Base-by-base conservation (phyloP, 306 rosid species). In the Medicago arabica region DNA sequence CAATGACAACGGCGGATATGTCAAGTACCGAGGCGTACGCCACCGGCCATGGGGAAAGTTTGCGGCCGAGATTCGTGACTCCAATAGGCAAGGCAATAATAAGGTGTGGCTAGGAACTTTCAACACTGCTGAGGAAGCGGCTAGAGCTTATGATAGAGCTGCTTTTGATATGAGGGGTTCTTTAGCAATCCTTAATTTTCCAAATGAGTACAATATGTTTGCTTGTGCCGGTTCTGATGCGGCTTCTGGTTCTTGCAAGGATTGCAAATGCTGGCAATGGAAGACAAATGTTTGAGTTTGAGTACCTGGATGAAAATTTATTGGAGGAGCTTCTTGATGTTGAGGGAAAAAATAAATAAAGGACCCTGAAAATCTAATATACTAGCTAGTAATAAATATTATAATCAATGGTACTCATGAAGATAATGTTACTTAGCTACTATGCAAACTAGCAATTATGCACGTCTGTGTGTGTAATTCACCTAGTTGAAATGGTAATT, bases 11-110 rank as follows among this genome's bases (percentile, higher is more conserved):
- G 64, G 23, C 5, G 79, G 84, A 4, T 89, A 86, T 17, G 85
- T 83, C 34, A 53, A 74, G 14, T 94, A 88, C 74, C 88, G 97
- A 0, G 97, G 98, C 0, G 97, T 94, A 0, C 80, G 98, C 14
- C 12, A 87, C 14, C 84, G 98, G 46, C 98, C 97, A 0, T 89
- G 98, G 97, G 98, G 98, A 59, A 91, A 91, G 62, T 94, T 78
- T 2, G 98, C 98, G 9, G 96, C 98, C 0, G 98, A 94, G 91
- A 94, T 94, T 82, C 89, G 98, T 0, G 96, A 94, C 83, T 88
- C 97, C 0, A 69, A 84, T 0, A 78, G 91, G 75, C 86, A 94
- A 1, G 96, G 98, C 0, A 80, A 85, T 7, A 76, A 85, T 7
- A 76, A 96, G 23, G 81, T 94, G 21, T 94, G 98, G 98, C 89